These are phyloP conservation scores for Boletellus ananas DNA, from an alignment of 768 basidiomycete genomes.

Conservation along the genomic window DNA sequence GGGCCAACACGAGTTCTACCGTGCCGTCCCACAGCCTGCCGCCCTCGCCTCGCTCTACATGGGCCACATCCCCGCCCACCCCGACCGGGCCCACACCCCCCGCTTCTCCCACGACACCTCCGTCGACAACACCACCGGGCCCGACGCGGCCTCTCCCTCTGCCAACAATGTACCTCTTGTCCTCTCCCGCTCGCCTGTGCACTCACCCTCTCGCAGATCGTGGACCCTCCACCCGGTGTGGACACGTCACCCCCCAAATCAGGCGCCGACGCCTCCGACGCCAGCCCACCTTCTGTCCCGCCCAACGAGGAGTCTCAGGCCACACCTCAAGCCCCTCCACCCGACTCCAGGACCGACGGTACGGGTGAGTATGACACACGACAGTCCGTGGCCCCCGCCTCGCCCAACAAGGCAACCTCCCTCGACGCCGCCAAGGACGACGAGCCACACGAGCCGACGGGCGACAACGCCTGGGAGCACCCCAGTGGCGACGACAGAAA, in stretches of 20 bases:
- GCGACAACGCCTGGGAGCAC: slow-evolving; percentile 28
- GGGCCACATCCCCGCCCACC: slow-evolving; percentile 40
- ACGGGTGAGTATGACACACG: slow-evolving; percentile 30
- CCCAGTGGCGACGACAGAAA: slow-evolving; percentile 32
- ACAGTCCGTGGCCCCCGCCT: slow-evolving; percentile 19
- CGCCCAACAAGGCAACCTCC: slow-evolving; percentile 21
- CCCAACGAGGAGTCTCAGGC: slow-evolving; percentile 4
- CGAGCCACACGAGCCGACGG: slow-evolving; percentile 21
- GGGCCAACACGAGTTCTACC: slow-evolving; percentile 70
- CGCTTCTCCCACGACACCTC: slow-evolving; percentile 12
- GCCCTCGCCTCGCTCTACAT: slow-evolving; percentile 62
- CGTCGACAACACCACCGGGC: slow-evolving; percentile 9
- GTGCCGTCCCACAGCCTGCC: slow-evolving; percentile 60
- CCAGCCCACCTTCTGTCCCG: slow-evolving; percentile 8
- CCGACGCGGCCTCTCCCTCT: background rate
- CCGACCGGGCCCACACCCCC: slow-evolving; percentile 30
- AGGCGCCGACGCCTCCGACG: slow-evolving; percentile 16
- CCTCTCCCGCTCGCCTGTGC: slow-evolving; percentile 1
- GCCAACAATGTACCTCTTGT: slow-evolving; percentile 35
- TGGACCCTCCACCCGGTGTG: slow-evolving; percentile 24
- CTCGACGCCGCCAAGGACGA: slow-evolving; percentile 30
- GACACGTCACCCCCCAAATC: slow-evolving; percentile 22
- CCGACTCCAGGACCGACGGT: slow-evolving; percentile 12
- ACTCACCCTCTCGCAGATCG: slow-evolving; percentile 20
- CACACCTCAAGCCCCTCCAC: slow-evolving; percentile 1